Evolutionary conservation across 352 stramenopile genomes (phyloP).

Genomic region (Phytophthora ohioensis): DNA sequence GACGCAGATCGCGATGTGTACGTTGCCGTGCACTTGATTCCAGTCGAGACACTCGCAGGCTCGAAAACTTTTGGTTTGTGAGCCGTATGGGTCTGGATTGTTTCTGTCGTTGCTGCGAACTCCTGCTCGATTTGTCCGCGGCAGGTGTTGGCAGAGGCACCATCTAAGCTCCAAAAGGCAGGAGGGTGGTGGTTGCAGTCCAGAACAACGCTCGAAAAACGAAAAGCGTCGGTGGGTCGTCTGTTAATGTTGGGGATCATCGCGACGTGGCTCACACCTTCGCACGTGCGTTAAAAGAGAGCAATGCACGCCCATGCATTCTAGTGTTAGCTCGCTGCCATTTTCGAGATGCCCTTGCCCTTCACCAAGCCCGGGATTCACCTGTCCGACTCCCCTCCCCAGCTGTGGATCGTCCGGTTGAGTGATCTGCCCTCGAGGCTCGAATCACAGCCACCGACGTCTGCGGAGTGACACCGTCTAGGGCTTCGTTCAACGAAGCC

Average conservation of each 20-base stretch:
- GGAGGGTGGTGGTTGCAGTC: slow-evolving; percentile 10
- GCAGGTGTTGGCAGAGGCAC: slow-evolving; percentile 12
- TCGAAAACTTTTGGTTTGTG: slow-evolving; percentile 5
- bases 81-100: slow-evolving; percentile 42
- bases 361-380: slow-evolving; percentile 26
- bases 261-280: slow-evolving; percentile 6
- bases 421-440: slow-evolving; percentile 17
- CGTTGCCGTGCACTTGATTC: slow-evolving; percentile 27
- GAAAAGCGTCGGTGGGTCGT: neutral
- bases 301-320: neutral
- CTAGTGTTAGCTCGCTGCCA: slow-evolving; percentile 1
- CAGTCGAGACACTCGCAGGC: slow-evolving; percentile 17
- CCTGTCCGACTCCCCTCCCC: slow-evolving; percentile 21
- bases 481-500: no score
- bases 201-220: neutral
- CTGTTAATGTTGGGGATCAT: neutral
- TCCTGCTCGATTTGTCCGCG: slow-evolving; percentile 38
- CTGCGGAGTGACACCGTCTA: neutral
- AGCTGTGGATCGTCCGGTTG: slow-evolving; percentile 32
- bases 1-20: slow-evolving; percentile 31
- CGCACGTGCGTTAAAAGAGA: slow-evolving; percentile 16
- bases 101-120: slow-evolving; percentile 29
- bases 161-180: neutral
- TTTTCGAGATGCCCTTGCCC: slow-evolving; percentile 19
- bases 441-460: neutral